Conservation (phyloP, 495 filamentous ascomycete species). For the Aspergillus cristatus region DNA sequence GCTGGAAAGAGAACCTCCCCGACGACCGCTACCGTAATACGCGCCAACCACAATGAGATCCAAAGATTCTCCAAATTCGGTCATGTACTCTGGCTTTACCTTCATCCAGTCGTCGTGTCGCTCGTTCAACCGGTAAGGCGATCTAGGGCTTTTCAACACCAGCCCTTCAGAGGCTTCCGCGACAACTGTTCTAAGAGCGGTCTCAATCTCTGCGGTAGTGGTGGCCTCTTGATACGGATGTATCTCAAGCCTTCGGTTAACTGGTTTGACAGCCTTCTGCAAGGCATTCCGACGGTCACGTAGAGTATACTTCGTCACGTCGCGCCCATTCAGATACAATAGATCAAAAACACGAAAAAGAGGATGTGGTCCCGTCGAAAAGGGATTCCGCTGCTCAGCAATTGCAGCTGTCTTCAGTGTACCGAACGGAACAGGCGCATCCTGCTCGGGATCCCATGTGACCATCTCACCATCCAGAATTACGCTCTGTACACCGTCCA, state of each 20-base stretch:
- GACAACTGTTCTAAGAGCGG: constrained; percentile 69
- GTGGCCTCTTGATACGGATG: constrained; percentile 63
- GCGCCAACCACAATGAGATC: constrained; percentile 86
- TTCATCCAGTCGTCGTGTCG: constrained; percentile 98
- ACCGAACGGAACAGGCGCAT: constrained; percentile 81
- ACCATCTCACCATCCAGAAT: constrained; percentile 98
- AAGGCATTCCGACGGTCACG: constrained; percentile 74
- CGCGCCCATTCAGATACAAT: constrained; percentile 72
- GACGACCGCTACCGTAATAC: constrained; percentile 80
- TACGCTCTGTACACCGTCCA: constrained; percentile 66
- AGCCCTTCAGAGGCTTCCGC: constrained; percentile 84
- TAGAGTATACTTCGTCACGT: constrained; percentile 73
- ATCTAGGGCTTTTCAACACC: constrained; percentile 88
- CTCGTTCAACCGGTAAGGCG: constrained; percentile 76
- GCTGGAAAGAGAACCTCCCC: constrained; percentile 73
- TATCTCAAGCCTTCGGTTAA: constrained; percentile 71
- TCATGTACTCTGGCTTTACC: constrained; percentile 98
- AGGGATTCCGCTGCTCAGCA: constrained; percentile 70
- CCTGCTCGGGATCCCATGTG: constrained; percentile 86
- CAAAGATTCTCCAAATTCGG: constrained; percentile 86
- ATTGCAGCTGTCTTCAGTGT: constrained; percentile 89
- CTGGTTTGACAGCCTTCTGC: constrained; percentile 50
- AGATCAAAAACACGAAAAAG: constrained; percentile 86
- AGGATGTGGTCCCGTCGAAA: constrained; percentile 63
- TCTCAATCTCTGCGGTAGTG: constrained; percentile 63